Base-by-base conservation (phyloP, 805 yeast species). In the Tetrapisispora iriomotensis region DNA sequence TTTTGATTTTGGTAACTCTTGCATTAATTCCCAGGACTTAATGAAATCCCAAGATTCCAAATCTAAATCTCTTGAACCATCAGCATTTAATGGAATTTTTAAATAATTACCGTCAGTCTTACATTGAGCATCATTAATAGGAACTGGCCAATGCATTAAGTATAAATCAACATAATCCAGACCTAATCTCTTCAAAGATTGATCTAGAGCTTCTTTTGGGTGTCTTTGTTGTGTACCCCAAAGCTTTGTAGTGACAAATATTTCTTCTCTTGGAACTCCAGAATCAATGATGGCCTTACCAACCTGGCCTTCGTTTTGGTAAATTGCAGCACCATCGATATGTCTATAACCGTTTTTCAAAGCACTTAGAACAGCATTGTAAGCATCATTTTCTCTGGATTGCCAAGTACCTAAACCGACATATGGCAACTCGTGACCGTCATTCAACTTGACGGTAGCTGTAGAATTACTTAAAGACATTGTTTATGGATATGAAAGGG, bases 61-160 rank as follows among this genome's bases (percentile, higher is more conserved):
- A 43, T 67, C 68, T 20, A 58, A 46, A 47, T 67, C 73, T 38
- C 66, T 59, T 15, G 42, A 29, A 26, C 70, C 70, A 39, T 64
- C 68, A 18, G 62, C 60, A 34, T 51, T 51, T 14, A 48, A 44
- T 29, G 77, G 75, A 39, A 58, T 37, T 10, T 40, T 27, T 36
- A 61, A 35, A 18, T 47, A 48, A 34, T 56, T 51, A 5, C 64
- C 66, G 32, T 63, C 65, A 31, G 63, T 65, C 38, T 56, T 58
- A 33, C 54, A 62, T 19, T 60, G 64, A 50, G 62, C 67, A 32
- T 67, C 60, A 45, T 56, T 71, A 42, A 72, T 58, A 10, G 80
- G 65, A 30, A 73, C 72, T 6, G 95, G 95, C 94, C 94, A 85
- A 62, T 85, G 95, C 57, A 84, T 71, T 54, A 85, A 68, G 56